These are phyloP conservation scores for Neoboletus subvelutipes DNA, from an alignment of 768 basidiomycete genomes.

Conservation along the genomic window DNA sequence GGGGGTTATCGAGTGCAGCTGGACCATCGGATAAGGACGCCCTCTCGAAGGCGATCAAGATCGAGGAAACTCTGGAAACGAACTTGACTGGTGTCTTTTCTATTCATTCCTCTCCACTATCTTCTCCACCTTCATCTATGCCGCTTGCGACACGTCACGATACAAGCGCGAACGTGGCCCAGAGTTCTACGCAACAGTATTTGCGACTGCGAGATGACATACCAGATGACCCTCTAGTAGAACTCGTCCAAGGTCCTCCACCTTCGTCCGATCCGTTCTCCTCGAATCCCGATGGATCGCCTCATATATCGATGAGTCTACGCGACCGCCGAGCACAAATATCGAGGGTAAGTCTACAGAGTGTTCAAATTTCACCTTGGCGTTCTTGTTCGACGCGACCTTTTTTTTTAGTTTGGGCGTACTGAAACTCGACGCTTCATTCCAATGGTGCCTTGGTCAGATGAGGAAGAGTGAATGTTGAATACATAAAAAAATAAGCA, in stretches of 20 bases:
- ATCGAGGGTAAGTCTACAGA: slow-evolving; percentile 18
- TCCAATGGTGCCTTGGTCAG: slow-evolving; percentile 31
- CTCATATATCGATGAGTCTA: slow-evolving; percentile 30
- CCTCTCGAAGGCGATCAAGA: slow-evolving; percentile 16
- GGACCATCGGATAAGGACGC: slow-evolving; percentile 1
- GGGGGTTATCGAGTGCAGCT: neutral
- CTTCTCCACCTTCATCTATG: slow-evolving; percentile 9
- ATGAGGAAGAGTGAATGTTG: slow-evolving; percentile 27
- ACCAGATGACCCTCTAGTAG: neutral
- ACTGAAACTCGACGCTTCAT: slow-evolving; percentile 30
- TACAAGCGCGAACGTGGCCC: neutral
- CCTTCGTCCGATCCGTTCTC: slow-evolving; percentile 1
- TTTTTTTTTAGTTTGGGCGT: slow-evolving; percentile 25
- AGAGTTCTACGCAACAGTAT: neutral
- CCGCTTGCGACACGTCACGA: neutral
- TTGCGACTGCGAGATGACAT: neutral
- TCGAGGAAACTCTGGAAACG: slow-evolving; percentile 14
- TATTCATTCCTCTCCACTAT: slow-evolving; percentile 14
- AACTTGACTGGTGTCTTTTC: slow-evolving; percentile 13
- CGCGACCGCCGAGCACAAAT: slow-evolving; percentile 34
- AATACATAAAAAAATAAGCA: slow-evolving; percentile 13
- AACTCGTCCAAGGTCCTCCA: neutral
- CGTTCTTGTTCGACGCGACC: neutral
- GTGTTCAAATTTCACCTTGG: neutral
- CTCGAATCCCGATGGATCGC: slow-evolving; percentile 10